These are phyloP conservation scores for Quercus phellos DNA, from an alignment of 331 rosid genomes.

Conservation along the genomic window DNA sequence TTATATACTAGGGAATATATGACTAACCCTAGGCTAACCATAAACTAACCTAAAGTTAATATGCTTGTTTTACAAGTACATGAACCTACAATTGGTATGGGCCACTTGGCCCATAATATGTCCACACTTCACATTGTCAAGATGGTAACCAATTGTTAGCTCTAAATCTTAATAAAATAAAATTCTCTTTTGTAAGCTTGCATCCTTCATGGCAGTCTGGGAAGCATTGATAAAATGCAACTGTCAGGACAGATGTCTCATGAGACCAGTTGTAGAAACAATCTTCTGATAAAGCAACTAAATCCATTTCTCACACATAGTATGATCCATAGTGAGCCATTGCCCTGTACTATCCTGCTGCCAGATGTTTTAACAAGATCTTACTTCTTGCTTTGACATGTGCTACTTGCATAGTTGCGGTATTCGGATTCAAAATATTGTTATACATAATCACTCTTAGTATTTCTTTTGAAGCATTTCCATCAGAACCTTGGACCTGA, in stretches of 20 bases:
- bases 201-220: not conserved
- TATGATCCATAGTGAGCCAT: not conserved
- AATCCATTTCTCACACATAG: not conserved
- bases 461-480: not conserved
- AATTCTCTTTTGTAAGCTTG: not conserved
- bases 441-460: not conserved
- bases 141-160: not conserved
- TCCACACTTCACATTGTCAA: not conserved
- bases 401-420: not conserved
- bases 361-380: not conserved
- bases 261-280: not conserved
- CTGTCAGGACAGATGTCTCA: not conserved
- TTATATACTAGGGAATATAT: too few relatives aligned
- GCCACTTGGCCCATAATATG: too few relatives aligned
- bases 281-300: not conserved
- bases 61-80: too few relatives aligned
- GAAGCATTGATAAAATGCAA: not conserved
- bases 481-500: not conserved
- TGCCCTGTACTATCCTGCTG: not conserved
- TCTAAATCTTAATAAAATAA: not conserved
- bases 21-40: too few relatives aligned
- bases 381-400: not conserved
- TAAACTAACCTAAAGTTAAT: too few relatives aligned
- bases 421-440: not conserved
- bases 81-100: too few relatives aligned